A percentile compares a stretch with the other conserved stretches of the same genome.
Conservation (phyloP, 2,329 filamentous ascomycete genomes). For the Byssoonygena ceratinophila region DNA sequence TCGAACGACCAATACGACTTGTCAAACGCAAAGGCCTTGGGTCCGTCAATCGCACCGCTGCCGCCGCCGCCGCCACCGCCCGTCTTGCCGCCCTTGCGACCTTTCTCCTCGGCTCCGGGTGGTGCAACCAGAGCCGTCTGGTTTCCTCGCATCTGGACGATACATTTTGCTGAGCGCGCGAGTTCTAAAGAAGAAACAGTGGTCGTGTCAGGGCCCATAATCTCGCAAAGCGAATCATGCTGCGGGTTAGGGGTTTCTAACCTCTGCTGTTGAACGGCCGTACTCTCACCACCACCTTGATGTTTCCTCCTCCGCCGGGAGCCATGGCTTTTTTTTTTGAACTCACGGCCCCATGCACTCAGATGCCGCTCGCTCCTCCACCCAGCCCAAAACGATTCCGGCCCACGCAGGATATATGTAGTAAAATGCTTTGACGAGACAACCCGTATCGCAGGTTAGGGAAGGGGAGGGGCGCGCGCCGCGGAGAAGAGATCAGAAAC, state of each 20-base stretch:
- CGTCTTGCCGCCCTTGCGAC: constrained; percentile 31
- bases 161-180: constrained; percentile 86
- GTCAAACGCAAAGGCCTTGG: constrained; percentile 91
- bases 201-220: too few relatives aligned
- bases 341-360: constrained; percentile 30
- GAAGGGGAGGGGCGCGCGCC: neutral
- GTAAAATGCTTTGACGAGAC: neutral
- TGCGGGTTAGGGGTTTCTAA: constrained; percentile 34
- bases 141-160: constrained; percentile 88
- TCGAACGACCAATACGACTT: constrained; percentile 97
- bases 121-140: constrained; percentile 80
- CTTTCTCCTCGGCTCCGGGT: constrained; percentile 44
- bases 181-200: constrained; percentile 51
- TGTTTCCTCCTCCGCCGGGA: constrained; percentile 76
- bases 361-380: constrained; percentile 10
- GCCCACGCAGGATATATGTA: neutral
- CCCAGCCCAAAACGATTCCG: constrained; percentile 1
- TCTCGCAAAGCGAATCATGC: too few relatives aligned
- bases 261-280: constrained; percentile 94
- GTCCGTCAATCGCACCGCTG: constrained; percentile 50
- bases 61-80: too few relatives aligned
- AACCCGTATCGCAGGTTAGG: neutral
- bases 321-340: constrained; percentile 52
- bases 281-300: constrained; percentile 97
- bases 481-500: too few relatives aligned